Conservation (phyloP, 306 rosid species). For the Glycine latifolia region DNA sequence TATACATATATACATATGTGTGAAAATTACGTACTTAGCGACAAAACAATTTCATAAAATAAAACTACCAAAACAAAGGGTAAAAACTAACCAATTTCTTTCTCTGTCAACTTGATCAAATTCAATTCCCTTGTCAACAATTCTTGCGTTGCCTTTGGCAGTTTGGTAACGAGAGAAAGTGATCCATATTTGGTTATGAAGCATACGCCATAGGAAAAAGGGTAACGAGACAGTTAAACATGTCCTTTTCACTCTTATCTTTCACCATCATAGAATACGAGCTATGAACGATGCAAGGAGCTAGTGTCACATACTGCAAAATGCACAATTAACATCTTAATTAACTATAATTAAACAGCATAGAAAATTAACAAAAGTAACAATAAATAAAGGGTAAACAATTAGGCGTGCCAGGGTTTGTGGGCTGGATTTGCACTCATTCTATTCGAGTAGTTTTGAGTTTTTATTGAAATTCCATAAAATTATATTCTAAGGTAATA, state of each 20-base stretch:
- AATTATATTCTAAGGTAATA: too few species aligned
- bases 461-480: too few species aligned
- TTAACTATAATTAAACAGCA: too few species aligned
- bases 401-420: too few species aligned
- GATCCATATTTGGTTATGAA: conserved; percentile 76
- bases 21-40: too few species aligned
- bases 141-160: conserved; percentile 56
- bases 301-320: conserved; percentile 48
- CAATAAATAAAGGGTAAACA: too few species aligned
- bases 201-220: conserved; percentile 44
- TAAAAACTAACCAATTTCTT: conserved; percentile 55
- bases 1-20: too few species aligned
- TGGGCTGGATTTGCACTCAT: too few species aligned
- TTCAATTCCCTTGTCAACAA: conserved; percentile 66
- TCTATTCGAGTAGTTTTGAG: too few species aligned
- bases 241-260: conserved; percentile 49
- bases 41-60: too few species aligned
- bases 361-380: too few species aligned
- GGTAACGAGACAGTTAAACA: conserved; percentile 38
- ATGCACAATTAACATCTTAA: background rate
- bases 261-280: conserved; percentile 34
- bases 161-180: conserved; percentile 61
- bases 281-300: conserved; percentile 47
- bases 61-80: too few species aligned
- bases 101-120: conserved; percentile 84